Base-by-base conservation (phyloP, 305 asterid species). In the Plantago lanceolata region DNA sequence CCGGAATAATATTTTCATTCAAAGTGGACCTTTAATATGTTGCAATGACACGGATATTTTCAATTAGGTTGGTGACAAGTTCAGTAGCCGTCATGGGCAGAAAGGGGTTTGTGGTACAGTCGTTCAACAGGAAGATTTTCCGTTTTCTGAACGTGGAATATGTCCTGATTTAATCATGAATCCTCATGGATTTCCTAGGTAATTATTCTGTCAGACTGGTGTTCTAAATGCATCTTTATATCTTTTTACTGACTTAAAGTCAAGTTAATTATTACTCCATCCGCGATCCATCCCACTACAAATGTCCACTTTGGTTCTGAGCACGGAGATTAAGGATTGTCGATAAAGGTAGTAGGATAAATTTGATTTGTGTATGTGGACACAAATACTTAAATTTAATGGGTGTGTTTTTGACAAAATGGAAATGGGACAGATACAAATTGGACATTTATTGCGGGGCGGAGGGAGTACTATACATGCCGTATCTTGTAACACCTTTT, bases 171-270 rank as follows among this genome's bases (percentile, higher is more conserved):
- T 93, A 64, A 90, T 93, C 76, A 93, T 93, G 99, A 93, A 93
- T 79, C 99, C 97, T 71, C 97, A 93, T 75, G 99, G 97, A 72
- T 93, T 84, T 84, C 99, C 99, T 3, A 90, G 97, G 97, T 87
- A 72, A 35, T 31, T 45, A 21, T 37, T 71, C 48, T 64, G 12
- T 61, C 35, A 44, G 53, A 55, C 47, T 57, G 55, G 29, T 51
- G 40, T 56, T 19, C 68, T 61, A 49, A n/a, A 35, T 67, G 24
- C 64, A 57, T 35, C 64, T 43, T 8, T 19, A 19, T 63, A 61
- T 66, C 53, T 44, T 50, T 71, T 37, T 65, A 59, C 24, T 59
- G 65, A 49, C 31, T 6, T 18, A 33, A 33, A 33, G 53, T 5
- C 26, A 51, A 28, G 57, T 19, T 51, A 24, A 24, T 24, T 24